Evolutionary conservation across 148 eudicot species (phyloP).

Genomic region (Vaccinium corymbosum): DNA sequence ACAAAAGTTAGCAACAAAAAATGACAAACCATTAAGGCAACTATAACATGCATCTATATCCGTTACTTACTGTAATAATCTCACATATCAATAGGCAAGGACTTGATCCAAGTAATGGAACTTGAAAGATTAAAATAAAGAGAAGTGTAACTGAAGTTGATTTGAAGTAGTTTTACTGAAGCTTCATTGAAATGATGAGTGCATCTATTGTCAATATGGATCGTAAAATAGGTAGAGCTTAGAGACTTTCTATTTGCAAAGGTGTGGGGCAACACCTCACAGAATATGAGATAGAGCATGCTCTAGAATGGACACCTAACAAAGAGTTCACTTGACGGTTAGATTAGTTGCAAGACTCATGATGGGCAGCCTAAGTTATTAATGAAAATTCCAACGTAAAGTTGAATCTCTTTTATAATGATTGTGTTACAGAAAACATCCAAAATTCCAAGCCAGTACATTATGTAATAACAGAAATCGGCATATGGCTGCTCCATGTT

Average conservation of each 20-base stretch:
- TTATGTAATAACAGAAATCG: background rate
- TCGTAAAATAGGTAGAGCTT: background rate
- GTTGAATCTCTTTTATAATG: background rate
- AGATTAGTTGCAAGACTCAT: background rate
- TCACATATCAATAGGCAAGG: background rate
- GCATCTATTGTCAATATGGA: background rate
- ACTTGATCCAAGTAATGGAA: background rate
- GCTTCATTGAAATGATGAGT: background rate
- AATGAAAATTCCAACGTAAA: background rate
- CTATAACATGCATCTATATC: constrained; percentile 1
- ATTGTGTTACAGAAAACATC: background rate
- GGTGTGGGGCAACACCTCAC: background rate
- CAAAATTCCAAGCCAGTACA: background rate
- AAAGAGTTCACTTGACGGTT: background rate
- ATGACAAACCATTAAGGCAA: background rate
- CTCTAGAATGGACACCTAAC: background rate
- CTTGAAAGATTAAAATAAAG: background rate
- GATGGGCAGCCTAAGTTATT: background rate
- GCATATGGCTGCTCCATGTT: background rate
- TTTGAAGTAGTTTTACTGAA: background rate
- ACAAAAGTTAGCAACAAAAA: constrained; percentile 23
- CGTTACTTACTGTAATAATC: background rate
- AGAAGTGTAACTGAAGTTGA: background rate
- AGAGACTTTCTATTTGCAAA: background rate
- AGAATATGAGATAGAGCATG: background rate